Percentiles rank a stretch among this genome's conserved stretches.
Evolutionary conservation across 2,329 filamentous ascomycete species (phyloP).

Genomic region (Diaporthe helianthi): DNA sequence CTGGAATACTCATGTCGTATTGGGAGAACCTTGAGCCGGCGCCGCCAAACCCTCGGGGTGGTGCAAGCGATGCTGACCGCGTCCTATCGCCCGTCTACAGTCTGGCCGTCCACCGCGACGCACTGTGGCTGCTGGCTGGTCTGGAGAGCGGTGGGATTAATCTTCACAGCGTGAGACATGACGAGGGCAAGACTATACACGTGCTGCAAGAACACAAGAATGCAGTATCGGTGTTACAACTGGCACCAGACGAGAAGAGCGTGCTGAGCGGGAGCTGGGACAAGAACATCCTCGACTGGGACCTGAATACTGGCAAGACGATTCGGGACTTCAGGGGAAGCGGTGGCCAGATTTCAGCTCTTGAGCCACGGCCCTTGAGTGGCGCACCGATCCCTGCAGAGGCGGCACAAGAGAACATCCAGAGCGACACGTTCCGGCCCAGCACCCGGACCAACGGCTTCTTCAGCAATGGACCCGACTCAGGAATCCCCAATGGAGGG

Average conservation of each 20-base stretch:
- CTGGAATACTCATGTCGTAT: conserved; percentile 91
- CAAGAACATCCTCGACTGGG: conserved; percentile 93
- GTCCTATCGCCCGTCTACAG: conserved; percentile 92
- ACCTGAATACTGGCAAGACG: conserved; percentile 83
- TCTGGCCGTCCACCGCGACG: conserved; percentile 86
- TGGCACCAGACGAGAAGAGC: conserved; percentile 85
- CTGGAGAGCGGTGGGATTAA: conserved; percentile 93
- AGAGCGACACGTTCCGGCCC: conserved; percentile 76
- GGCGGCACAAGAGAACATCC: conserved; percentile 62
- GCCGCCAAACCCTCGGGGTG: conserved; percentile 42
- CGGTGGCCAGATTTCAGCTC: conserved; percentile 83
- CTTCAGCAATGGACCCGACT: conserved; percentile 45
- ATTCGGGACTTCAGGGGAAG: conserved; percentile 79
- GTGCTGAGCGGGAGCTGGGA: conserved; percentile 96
- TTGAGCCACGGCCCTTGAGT: conserved; percentile 83
- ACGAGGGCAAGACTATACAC: conserved; percentile 89
- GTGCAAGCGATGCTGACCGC: conserved; percentile 61
- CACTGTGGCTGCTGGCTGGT: conserved; percentile 89
- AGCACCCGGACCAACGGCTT: conserved; percentile 73
- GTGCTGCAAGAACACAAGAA: conserved; percentile 85
- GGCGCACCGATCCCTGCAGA: conserved; percentile 78
- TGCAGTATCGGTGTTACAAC: conserved; percentile 84
- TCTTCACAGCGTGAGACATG: conserved; percentile 89
- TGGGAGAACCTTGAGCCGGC: conserved; percentile 94
- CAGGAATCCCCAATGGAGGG: conserved; percentile 40